Evolutionary conservation across 139 green algal species (phyloP).

Genomic region (Picochlorum sp.): DNA sequence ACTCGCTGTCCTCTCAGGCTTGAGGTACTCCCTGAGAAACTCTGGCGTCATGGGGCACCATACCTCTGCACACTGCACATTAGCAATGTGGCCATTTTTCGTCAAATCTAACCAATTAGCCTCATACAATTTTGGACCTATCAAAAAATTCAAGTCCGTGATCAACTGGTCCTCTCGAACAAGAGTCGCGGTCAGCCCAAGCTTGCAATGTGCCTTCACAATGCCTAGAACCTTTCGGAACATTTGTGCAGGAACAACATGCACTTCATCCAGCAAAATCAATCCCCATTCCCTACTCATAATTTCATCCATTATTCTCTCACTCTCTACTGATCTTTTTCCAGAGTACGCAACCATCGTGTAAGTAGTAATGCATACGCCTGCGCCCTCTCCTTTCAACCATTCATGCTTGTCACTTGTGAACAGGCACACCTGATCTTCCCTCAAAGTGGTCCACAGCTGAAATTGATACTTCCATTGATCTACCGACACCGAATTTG

Average conservation of each 20-base stretch:
- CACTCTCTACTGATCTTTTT: conserved; percentile 34
- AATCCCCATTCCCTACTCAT: conserved; percentile 86
- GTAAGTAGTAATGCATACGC: conserved; percentile 89
- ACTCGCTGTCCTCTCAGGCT: conserved; percentile 41
- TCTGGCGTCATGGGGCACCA: conserved; percentile 94
- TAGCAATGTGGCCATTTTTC: conserved; percentile 89
- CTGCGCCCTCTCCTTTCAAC: conserved; percentile 35
- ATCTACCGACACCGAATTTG: conserved; percentile 82
- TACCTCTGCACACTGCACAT: conserved; percentile 95
- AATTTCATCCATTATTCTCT: conserved; percentile 68
- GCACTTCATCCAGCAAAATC: conserved; percentile 96
- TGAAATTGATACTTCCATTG: conserved; percentile 97
- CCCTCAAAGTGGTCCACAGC: conserved; percentile 85
- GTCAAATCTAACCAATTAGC: conserved; percentile 99
- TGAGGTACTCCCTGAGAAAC: conserved; percentile 83
- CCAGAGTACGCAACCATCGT: conserved; percentile 92
- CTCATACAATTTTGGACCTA: conserved; percentile 98
- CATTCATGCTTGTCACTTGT: conserved; percentile 79
- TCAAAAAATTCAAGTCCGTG: conserved; percentile 97
- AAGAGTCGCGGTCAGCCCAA: conserved; percentile 95
- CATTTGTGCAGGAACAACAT: conserved; percentile 95
- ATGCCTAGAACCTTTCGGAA: conserved; percentile 93
- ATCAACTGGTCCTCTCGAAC: conserved; percentile 95
- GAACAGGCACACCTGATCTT: conserved; percentile 80
- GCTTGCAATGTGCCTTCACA: conserved; percentile 93